Percentiles rank a stretch among this genome's conserved stretches.
phyloP scores from a whole-genome alignment of 2,329 filamentous ascomycete species.

The Paraphoma sp. region DNA sequence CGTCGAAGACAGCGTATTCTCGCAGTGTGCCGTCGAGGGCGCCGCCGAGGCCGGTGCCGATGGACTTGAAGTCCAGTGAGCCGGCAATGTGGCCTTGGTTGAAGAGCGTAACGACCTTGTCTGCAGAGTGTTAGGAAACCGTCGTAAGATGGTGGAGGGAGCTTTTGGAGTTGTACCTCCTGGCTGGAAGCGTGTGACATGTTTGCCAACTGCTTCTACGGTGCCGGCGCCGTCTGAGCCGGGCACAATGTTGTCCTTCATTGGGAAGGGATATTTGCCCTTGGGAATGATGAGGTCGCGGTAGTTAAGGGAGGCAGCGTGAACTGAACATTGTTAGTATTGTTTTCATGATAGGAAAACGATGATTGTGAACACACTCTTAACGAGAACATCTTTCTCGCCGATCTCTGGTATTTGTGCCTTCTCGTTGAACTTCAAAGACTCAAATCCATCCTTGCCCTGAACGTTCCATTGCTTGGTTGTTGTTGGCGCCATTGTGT shows the following conservation, averaged over 20 bases:
- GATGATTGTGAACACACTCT: slow-evolving; percentile 49
- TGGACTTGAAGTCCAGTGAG: slow-evolving; percentile 47
- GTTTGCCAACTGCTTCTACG: slow-evolving; percentile 61
- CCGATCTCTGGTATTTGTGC: slow-evolving; percentile 66
- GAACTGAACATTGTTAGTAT: slow-evolving; percentile 44
- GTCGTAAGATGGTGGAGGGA: neutral
- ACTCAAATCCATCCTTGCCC: slow-evolving; percentile 65
- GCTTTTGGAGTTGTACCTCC: slow-evolving; percentile 43
- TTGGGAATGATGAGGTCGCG: slow-evolving; percentile 57
- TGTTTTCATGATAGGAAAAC: no score
- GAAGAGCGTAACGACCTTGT: slow-evolving; percentile 69
- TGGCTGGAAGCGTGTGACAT: slow-evolving; percentile 62
- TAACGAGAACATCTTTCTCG: slow-evolving; percentile 75
- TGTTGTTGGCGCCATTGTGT: slow-evolving; percentile 51
- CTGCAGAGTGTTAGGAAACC: slow-evolving; percentile 29
- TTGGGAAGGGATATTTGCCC: slow-evolving; percentile 55
- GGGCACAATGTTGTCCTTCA: slow-evolving; percentile 51
- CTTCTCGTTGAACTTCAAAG: slow-evolving; percentile 62
- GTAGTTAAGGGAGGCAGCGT: slow-evolving; percentile 58
- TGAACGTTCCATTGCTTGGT: slow-evolving; percentile 64
- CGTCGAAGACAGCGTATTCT: slow-evolving; percentile 70
- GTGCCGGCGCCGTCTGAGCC: slow-evolving; percentile 61
- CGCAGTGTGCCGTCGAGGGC: slow-evolving; percentile 71
- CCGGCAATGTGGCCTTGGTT: slow-evolving; percentile 64
- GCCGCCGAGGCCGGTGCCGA: slow-evolving; percentile 70